phyloP scores from a whole-genome alignment of 441 rosid genomes.

The Corymbia citriodora region DNA sequence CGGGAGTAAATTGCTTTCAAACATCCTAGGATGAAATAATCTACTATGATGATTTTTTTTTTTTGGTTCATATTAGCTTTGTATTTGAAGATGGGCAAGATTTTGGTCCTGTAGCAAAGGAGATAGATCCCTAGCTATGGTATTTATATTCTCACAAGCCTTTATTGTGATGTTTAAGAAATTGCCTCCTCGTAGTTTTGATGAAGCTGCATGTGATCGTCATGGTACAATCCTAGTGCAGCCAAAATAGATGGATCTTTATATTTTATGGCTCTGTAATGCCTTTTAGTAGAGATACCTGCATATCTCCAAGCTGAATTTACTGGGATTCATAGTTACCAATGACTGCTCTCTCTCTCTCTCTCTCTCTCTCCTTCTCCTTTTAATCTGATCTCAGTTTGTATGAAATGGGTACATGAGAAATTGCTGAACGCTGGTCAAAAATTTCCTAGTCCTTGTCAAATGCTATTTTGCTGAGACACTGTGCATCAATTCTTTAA shows the following conservation, averaged over 20 bases:
- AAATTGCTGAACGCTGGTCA: not conserved
- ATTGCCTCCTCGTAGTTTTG: not conserved
- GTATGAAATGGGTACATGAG: not conserved
- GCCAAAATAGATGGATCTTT: not conserved
- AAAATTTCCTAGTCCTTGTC: not conserved
- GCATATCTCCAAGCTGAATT: not conserved
- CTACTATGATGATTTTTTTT: not conserved
- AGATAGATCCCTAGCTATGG: not conserved
- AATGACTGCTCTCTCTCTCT: slow-evolving; percentile 21
- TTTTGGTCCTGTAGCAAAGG: not conserved
- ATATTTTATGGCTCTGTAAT: not conserved
- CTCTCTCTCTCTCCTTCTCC: slow-evolving; percentile 8
- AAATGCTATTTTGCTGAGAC: not conserved
- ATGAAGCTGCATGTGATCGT: not conserved
- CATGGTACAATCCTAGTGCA: not conserved
- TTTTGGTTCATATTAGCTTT: not conserved
- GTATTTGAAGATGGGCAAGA: not conserved
- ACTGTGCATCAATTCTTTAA: not conserved
- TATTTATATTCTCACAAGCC: not conserved
- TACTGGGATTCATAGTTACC: not conserved
- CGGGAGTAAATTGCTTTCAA: not conserved
- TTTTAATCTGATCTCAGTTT: not conserved
- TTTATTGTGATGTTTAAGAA: not conserved
- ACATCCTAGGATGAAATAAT: not conserved
- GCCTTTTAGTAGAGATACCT: not conserved